Base-by-base conservation (phyloP, 2,329 filamentous ascomycete genomes). In the Beauveria rudraprayagi region DNA sequence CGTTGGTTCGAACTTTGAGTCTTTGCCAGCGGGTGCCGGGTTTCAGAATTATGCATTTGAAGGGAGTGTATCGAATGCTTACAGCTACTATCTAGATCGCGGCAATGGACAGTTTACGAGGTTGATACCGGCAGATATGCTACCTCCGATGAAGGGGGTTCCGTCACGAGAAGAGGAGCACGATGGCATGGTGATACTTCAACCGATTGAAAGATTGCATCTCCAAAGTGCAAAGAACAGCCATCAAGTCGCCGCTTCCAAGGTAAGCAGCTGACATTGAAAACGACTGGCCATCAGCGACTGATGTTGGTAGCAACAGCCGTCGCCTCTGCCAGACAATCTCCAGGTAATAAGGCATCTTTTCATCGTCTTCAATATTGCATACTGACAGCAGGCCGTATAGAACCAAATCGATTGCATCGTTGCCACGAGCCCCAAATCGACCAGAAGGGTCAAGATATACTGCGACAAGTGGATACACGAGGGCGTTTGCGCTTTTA, bases 401-500 rank as follows among this genome's bases (percentile, higher is more conserved):
- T 41, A 75, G 73, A 70, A 68, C 16, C 71, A 69, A 8, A 75
- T 75, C 56, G 73, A 73, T 55, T 66, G 65, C 46, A 73, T 73
- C 53, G 65, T 72, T 40, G 66, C 70, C 19, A 66, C 65, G 5
- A 66, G 65, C 5, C 74, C 75, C 19, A 72, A 77, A 11, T 69
- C 69, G 5, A 72, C 74, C 6, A 84, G 82, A 68, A 70, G 70
- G 26, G 70, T 72, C 62, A 96, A 96, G 71, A 77, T 88, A 26
- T 96, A 89, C 73, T 96, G 92, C 74, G 90, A 91, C 62, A 91
- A 93, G 73, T 97, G 92, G 92, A 87, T 96, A 60, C 87, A 90
- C 67, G 87, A 89, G 62, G 92, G 91, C 22, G 85, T 90, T 48
- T 97, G 92, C 71, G 89, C 89, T 64, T 97, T 91, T 72, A 86